Percentiles rank a stretch among this genome's conserved stretches.
These are phyloP conservation scores for Phytophthora ohioensis DNA, from an alignment of 352 stramenopile species.

Conservation along the genomic window DNA sequence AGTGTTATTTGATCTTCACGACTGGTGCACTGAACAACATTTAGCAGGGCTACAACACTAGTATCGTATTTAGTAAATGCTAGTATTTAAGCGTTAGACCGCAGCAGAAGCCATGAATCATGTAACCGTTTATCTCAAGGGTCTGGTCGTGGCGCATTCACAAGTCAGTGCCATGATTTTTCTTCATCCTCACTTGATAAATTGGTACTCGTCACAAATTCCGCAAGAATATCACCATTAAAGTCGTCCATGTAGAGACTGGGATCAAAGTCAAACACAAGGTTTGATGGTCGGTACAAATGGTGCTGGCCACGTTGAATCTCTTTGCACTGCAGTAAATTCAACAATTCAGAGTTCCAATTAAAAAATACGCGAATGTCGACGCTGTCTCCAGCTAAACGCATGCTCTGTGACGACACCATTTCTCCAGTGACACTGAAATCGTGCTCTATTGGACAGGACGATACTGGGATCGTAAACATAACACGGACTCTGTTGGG, in stretches of 20 bases:
- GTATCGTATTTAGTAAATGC: too few relatives aligned
- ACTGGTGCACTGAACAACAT: too few relatives aligned
- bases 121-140: too few relatives aligned
- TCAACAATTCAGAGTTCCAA: slow-evolving; percentile 18
- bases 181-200: neutral
- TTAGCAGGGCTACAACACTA: too few relatives aligned
- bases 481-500: slow-evolving; percentile 19
- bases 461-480: slow-evolving; percentile 11
- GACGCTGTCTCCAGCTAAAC: slow-evolving; percentile 12
- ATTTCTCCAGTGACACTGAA: slow-evolving; percentile 20
- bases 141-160: too few relatives aligned
- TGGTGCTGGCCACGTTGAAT: slow-evolving; percentile 12
- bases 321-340: slow-evolving; percentile 24
- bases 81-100: too few relatives aligned
- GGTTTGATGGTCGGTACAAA: slow-evolving; percentile 4
- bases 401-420: slow-evolving; percentile 6
- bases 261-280: neutral
- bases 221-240: neutral
- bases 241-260: neutral
- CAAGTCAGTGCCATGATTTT: neutral
- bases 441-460: slow-evolving; percentile 24
- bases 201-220: neutral
- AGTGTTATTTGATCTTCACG: too few relatives aligned
- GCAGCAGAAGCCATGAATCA: too few relatives aligned
- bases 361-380: slow-evolving; percentile 28